Conservation (phyloP, 2,329 filamentous ascomycete species). For the Diplodia mutila region DNA sequence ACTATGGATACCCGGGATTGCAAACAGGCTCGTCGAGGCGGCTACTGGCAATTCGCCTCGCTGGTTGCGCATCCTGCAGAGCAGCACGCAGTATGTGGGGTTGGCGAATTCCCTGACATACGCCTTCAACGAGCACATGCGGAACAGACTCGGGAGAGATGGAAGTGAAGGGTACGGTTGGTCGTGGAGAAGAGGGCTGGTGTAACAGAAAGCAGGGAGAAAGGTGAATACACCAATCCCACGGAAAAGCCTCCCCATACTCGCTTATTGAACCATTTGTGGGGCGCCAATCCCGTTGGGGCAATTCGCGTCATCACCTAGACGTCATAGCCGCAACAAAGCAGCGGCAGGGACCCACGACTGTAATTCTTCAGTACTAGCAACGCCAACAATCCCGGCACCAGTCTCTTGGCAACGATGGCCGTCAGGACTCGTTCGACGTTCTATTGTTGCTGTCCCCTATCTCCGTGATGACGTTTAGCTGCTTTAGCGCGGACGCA, state of each 20-base stretch:
- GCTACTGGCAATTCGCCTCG: conserved; percentile 27
- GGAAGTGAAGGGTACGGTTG: neutral
- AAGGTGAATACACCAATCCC: neutral
- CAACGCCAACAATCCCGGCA: neutral
- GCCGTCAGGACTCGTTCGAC: no score
- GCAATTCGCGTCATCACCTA: neutral
- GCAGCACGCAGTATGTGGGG: conserved; percentile 33
- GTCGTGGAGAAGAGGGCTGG: conserved; percentile 5
- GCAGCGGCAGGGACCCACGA: no score
- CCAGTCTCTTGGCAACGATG: neutral
- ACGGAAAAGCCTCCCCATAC: neutral
- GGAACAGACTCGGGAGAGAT: neutral
- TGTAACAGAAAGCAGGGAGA: neutral
- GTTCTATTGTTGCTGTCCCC: neutral
- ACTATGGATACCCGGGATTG: conserved; percentile 41
- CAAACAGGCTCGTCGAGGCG: conserved; percentile 31
- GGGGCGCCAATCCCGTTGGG: neutral
- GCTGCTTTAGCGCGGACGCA: neutral
- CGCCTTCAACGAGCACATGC: conserved; percentile 29
- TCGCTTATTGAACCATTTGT: neutral
- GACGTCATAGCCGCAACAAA: neutral
- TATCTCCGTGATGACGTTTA: neutral
- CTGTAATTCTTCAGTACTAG: neutral
- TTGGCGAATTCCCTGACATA: conserved; percentile 32
- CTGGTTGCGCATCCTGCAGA: conserved; percentile 29